These are phyloP conservation scores for Neostapfia colusana DNA, from an alignment of 176 grass and related monocot species.

Conservation along the genomic window DNA sequence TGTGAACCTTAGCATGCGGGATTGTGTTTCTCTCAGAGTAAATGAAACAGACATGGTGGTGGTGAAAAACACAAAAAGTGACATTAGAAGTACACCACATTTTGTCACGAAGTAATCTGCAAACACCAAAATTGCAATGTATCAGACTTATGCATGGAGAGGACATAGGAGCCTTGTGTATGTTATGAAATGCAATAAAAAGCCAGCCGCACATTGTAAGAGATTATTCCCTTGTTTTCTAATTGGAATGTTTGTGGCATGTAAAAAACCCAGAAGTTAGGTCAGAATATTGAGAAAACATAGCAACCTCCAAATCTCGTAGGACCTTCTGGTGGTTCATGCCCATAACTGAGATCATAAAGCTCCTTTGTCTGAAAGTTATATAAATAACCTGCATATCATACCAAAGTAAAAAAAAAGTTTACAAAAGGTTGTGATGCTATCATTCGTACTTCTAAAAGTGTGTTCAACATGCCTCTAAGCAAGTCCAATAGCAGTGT, in stretches of 20 bases:
- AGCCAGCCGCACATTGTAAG: not conserved
- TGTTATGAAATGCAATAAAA: constrained; percentile 25
- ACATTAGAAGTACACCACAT: constrained; percentile 97
- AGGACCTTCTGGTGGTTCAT: constrained; percentile 74
- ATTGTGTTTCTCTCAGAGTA: constrained; percentile 96
- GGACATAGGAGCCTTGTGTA: constrained; percentile 13
- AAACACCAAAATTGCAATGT: constrained; percentile 30
- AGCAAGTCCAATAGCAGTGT: not conserved
- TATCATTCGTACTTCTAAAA: constrained; percentile 17
- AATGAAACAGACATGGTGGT: constrained; percentile 99
- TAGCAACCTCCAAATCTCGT: constrained; percentile 91
- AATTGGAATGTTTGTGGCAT: constrained; percentile 5
- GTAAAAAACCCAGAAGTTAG: not conserved
- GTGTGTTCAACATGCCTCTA: constrained; percentile 25
- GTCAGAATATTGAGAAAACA: constrained; percentile 22
- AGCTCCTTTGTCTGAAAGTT: constrained; percentile 99
- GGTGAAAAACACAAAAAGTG: constrained; percentile 99
- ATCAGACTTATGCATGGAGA: constrained; percentile 42
- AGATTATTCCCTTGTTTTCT: constrained; percentile 5
- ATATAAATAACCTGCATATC: constrained; percentile 84
- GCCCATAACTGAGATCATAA: constrained; percentile 96
- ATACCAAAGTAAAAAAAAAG: constrained; percentile 19
- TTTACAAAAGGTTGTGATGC: not conserved
- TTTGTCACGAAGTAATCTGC: constrained; percentile 98
- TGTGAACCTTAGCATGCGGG: constrained; percentile 97